Evolutionary conservation across 768 basidiomycete species (phyloP).

Genomic region (Sarcodon sp.): DNA sequence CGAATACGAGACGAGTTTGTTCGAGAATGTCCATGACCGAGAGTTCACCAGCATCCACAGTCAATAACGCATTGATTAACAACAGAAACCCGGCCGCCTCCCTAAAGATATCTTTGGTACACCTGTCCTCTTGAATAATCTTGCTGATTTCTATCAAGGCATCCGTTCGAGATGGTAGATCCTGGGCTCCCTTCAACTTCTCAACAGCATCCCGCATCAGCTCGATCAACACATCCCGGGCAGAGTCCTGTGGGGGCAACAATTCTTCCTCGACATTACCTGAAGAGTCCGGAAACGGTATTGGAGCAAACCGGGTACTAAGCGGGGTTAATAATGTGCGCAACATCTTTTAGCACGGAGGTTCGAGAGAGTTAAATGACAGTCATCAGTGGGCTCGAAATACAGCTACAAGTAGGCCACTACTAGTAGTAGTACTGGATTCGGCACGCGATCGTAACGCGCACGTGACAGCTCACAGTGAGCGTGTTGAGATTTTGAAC

Average conservation of each 20-base stretch:
- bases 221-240: conserved; percentile 57
- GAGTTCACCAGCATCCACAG: conserved; percentile 26
- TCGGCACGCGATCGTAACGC: neutral
- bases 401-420: neutral
- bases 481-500: neutral
- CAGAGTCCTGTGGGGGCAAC: conserved; percentile 54
- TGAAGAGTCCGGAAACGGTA: conserved; percentile 3
- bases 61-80: conserved; percentile 61
- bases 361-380: neutral
- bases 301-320: conserved; percentile 6
- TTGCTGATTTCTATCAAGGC: conserved; percentile 56
- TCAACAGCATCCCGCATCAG: conserved; percentile 62
- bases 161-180: conserved; percentile 32
- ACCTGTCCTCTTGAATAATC: conserved; percentile 50
- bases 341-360: conserved; percentile 2
- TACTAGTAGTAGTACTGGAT: neutral
- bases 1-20: conserved; percentile 46
- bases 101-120: conserved; percentile 65
- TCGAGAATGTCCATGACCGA: conserved; percentile 29
- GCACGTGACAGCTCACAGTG: neutral
- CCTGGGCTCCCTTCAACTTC: conserved; percentile 47
- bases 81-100: conserved; percentile 75
- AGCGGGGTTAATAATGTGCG: conserved; percentile 8
- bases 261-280: conserved; percentile 18
- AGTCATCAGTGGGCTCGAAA: neutral